These are phyloP conservation scores for Chlamydomonas sphaeroides DNA, from an alignment of 139 green algal species.

Conservation along the genomic window DNA sequence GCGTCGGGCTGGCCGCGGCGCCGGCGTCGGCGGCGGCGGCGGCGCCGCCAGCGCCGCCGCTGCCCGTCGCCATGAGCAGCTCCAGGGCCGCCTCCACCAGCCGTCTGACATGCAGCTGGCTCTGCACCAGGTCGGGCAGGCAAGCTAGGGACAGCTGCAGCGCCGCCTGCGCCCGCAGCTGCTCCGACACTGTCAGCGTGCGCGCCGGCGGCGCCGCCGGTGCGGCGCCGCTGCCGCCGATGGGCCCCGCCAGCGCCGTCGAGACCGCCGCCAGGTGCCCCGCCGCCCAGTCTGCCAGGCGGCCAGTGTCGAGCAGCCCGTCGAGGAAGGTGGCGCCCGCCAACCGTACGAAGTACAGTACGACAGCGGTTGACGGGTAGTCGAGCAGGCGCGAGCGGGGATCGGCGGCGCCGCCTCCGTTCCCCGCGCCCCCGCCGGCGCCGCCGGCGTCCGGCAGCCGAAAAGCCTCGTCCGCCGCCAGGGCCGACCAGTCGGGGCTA, in stretches of 20 bases:
- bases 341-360: conserved; percentile 17
- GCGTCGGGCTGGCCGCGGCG: too few relatives aligned
- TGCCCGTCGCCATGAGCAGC: not conserved
- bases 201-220: not conserved
- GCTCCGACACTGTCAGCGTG: not conserved
- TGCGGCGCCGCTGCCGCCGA: not conserved
- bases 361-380: not conserved
- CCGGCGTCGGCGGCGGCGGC: not conserved
- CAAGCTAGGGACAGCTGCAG: conserved; percentile 20
- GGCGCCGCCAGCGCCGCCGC: not conserved
- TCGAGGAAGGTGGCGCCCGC: conserved; percentile 26
- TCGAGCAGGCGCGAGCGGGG: conserved; percentile 21
- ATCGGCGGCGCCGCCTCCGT: too few relatives aligned
- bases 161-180: conserved; percentile 8
- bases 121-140: conserved; percentile 14
- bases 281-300: conserved; percentile 28
- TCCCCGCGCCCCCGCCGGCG: not conserved
- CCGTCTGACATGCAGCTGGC: conserved; percentile 29
- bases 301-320: conserved; percentile 4
- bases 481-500: conserved; percentile 12
- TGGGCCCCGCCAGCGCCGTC: not conserved
- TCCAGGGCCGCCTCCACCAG: not conserved
- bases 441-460: not conserved
- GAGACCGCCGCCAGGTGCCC: conserved; percentile 1
- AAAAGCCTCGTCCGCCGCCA: not conserved